Base-by-base conservation (phyloP, 2,329 filamentous ascomycete genomes). In the Hymenoscyphus infarciens region DNA sequence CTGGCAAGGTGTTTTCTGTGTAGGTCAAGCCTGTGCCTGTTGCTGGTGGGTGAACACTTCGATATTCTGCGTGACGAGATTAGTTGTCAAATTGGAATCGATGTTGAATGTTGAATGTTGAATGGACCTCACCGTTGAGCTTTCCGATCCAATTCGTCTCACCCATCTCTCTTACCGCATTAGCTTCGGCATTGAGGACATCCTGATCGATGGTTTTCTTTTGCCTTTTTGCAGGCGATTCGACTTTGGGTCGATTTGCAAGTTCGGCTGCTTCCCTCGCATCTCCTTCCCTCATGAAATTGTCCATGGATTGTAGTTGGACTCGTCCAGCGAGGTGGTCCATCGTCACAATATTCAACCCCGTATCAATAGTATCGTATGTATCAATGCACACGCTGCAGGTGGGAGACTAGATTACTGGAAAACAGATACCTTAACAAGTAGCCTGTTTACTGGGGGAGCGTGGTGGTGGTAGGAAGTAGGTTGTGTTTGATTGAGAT, bases 91-190 rank as follows among this genome's bases (percentile, higher is more conserved):
- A 29, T 27, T 53, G 22, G 39, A 53, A 33, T 6, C 57, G 15
- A 57, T 25, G 10, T 13, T 11, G 19, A 42, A n/a, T 19, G 31
- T n/a, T n/a, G n/a, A n/a, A 57, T 25, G 10, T 13, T 11, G 19
- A 42, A n/a, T 19, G 31, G 19, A 27, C 29, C 59, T 58, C 58
- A 73, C 72, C 71, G 5, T 65, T 57, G 8, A 74, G 61, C 59
- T 55, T 70, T 38, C 70, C 71, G 52, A 73, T 64, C 73, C 73
- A 74, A 56, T 74, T 73, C 5, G 31, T 67, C n/a, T 59, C 57
- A 11, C 71, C 71, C 16, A 73, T 63, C 16, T 69, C 67, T 10
- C 64, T 33, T 5, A 69, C 22, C 15, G 67, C 69, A 22, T 54
- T 31, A 8, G 60, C 35, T 39, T 71, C 70, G 16, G 61, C 63